These are phyloP conservation scores for Leccinum incarnatum DNA, from an alignment of 768 basidiomycete genomes.

Conservation along the genomic window DNA sequence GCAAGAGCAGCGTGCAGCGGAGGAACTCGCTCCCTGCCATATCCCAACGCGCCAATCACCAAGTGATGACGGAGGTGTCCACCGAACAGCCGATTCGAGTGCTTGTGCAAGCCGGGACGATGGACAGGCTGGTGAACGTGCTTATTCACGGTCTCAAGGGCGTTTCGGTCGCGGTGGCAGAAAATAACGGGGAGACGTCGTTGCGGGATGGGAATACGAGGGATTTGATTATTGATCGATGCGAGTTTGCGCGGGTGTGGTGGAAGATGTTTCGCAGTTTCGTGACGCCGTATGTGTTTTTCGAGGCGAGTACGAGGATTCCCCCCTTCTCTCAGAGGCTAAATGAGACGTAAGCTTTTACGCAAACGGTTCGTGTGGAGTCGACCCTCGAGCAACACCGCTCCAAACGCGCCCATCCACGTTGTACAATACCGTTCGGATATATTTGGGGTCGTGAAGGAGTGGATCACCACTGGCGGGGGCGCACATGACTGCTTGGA, in stretches of 20 bases:
- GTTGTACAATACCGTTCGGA: conserved; percentile 55
- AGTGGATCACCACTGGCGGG: conserved; percentile 72
- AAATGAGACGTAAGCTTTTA: conserved; percentile 49
- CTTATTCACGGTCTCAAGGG: conserved; percentile 75
- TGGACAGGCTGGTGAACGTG: conserved; percentile 70
- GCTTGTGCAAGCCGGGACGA: conserved; percentile 73
- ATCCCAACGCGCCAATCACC: conserved; percentile 56
- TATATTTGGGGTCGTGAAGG: conserved; percentile 60
- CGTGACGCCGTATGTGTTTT: conserved; percentile 76
- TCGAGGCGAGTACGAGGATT: conserved; percentile 56
- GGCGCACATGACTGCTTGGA: conserved; percentile 81
- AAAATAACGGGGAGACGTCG: conserved; percentile 86
- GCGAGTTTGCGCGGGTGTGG: conserved; percentile 75
- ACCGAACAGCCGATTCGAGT: conserved; percentile 74
- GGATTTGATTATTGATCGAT: conserved; percentile 67
- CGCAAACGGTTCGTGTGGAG: conserved; percentile 67
- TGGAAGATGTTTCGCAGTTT: conserved; percentile 84
- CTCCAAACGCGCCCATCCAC: conserved; percentile 39
- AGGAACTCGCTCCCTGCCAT: conserved; percentile 79
- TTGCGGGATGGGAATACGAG: conserved; percentile 71
- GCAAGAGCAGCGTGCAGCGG: conserved; percentile 73
- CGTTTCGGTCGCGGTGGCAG: conserved; percentile 76
- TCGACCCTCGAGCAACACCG: conserved; percentile 41
- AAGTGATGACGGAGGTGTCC: conserved; percentile 59
- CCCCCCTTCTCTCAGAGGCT: not conserved